Evolutionary conservation across 192 early-diverging fungal species (phyloP), one percentile per base, ranked within the genome.

Genomic region (Coemansia aciculifera): DNA sequence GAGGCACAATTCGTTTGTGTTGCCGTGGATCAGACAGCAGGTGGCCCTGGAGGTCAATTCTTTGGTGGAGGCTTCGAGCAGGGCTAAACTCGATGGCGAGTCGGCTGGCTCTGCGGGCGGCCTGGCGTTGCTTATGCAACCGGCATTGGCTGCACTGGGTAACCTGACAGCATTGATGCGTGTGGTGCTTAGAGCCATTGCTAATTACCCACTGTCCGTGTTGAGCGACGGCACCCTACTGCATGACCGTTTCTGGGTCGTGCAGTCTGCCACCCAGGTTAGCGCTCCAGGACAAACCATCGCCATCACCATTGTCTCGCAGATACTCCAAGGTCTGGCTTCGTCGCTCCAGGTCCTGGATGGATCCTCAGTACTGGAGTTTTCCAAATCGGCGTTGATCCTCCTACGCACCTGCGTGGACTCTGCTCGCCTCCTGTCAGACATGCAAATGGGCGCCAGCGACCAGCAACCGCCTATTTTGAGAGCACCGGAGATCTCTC

Each of bases 11-110:
- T 73, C 73, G 38, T 70, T 74, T 27, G 54, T 84, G 27, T 42
- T 84, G 5, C 42, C 70, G 27, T 84, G 81, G 81, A 72, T 84
- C 40, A 67, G 68, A 4, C 57, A 59, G n/a, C 81, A 84, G 59
- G 62, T 64, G 7, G 15, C 38, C 15, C 65, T 84, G 13, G 72
- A 84, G 54, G 15, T 54, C 34, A 76, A 71, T 29, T 34, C 73
- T 19, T 43, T 84, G 66, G 34, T 42, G 17, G 62, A 59, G 17
- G 59, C 60, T 8, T 66, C 66, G 1, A 24, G 29, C 4, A 46
- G 59, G 23, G 62, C 59, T 1, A 52, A 38, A 2, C 27, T 48
- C 23, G 59, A 69, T 13, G 17, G n/a, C 10, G 23, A 27, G 27
- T 31, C 31, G 17, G 32, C 29, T n/a, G 5, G 32, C 17, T 36